Evolutionary conservation across 2,329 filamentous ascomycete genomes (phyloP), one percentile per base, ranked within the genome.

Genomic region (Sordariomycetes sp.): DNA sequence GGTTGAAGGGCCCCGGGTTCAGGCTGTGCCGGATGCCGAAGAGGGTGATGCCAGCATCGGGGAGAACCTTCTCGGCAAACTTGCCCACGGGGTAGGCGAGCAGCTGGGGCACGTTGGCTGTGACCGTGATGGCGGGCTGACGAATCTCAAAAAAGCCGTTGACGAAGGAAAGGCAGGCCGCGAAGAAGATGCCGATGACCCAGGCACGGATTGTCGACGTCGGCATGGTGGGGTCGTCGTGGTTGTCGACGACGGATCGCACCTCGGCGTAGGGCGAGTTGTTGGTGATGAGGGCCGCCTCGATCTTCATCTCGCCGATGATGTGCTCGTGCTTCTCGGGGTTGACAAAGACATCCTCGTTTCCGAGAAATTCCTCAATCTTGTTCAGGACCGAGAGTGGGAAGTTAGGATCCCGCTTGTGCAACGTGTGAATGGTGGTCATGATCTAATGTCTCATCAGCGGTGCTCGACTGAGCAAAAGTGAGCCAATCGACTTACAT

Each of bases 131-230:
- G 28, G 61, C 55, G 0, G 73, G 73, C 41, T 68, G 63, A 8
- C 72, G 68, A 38, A 76, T 67, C 33, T 66, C 68, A 48, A 77
- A 75, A 34, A 77, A 62, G 55, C 73, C 68, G 44, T 77, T 75
- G 46, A 68, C 58, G 34, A 68, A 69, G 30, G 65, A 60, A 21
- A 72, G 54, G 16, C 68, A 40, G 21, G 62, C 53, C 8, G 66
- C 61, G 39, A 74, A 75, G 29, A 61, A 40, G n/a, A 70, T 47
- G n/a, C 70, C 70, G 21, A 75, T 68, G 15, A 53, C 46, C 69
- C 69, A 74, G 35, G 64, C 64, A 10, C 71, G 66, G 32, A 75
- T 61, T 2, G 72, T 76, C 14, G 69, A 72, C 37, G 60, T 66
- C 5, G 69, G 70, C 6, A 60, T 53, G 6, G 41, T 50, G 2